phyloP scores from a whole-genome alignment of 345 rosid genomes.

The Eutrema japonicum region DNA sequence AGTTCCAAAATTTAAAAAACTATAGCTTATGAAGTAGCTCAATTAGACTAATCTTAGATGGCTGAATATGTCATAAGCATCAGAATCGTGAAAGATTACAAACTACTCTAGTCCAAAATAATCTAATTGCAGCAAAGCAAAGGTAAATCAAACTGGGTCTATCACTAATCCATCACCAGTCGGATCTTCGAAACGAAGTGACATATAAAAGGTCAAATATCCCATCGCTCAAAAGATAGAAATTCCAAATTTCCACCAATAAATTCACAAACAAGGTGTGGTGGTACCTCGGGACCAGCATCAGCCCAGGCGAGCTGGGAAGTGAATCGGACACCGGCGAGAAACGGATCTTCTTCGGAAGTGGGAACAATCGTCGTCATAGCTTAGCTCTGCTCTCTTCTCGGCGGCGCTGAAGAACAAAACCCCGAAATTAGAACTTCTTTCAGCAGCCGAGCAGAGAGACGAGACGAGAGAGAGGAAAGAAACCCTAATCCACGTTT shows the following conservation, averaged over 20 bases:
- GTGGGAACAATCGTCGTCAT: conserved; percentile 94
- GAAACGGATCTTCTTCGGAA: conserved; percentile 91
- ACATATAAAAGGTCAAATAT: not conserved
- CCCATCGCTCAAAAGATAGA: not conserved
- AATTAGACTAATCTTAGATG: not conserved
- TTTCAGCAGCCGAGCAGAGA: conserved; percentile 46
- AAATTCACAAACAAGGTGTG: not conserved
- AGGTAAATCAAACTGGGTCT: not conserved
- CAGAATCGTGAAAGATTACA: not conserved
- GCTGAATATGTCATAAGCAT: conserved; percentile 1
- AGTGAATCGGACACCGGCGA: conserved; percentile 89
- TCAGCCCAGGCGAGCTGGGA: conserved; percentile 96
- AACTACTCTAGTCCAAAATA: not conserved
- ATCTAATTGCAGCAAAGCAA: conserved; percentile 4
- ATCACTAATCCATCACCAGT: not conserved
- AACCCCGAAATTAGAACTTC: not conserved
- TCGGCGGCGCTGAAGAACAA: conserved; percentile 42
- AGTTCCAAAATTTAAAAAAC: not conserved
- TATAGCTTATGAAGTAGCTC: not conserved
- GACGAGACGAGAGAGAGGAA: not conserved
- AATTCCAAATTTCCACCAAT: not conserved
- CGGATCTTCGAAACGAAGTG: conserved; percentile 5
- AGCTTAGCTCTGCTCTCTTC: conserved; percentile 32
- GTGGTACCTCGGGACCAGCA: conserved; percentile 89
- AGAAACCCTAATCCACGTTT: conserved; percentile 35